These are phyloP conservation scores for Wickerhamomyces tratensis DNA, from an alignment of 805 yeast genomes.

Conservation along the genomic window DNA sequence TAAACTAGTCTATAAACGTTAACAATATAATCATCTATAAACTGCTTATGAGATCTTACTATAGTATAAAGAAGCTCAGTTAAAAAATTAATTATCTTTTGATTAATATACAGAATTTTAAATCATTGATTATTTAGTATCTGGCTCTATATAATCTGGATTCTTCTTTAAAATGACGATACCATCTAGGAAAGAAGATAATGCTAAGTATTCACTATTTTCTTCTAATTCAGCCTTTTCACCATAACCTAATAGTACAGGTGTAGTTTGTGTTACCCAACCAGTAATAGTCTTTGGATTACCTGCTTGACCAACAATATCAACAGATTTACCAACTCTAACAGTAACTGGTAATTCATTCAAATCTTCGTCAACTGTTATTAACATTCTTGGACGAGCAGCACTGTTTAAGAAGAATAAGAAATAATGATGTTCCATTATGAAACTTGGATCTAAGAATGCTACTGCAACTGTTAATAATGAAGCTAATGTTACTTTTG, in stretches of 20 bases:
- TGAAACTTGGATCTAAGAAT: conserved; percentile 78
- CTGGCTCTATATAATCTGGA: conserved; percentile 70
- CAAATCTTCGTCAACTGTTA: conserved; percentile 86
- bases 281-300: conserved; percentile 98
- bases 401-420: conserved; percentile 83
- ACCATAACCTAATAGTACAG: conserved; percentile 86
- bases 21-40: too few relatives aligned
- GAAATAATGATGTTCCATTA: conserved; percentile 73
- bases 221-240: conserved; percentile 93
- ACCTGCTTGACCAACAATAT: conserved; percentile 98
- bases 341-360: conserved; percentile 83
- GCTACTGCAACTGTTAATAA: conserved; percentile 77
- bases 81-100: too few relatives aligned
- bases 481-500: conserved; percentile 86
- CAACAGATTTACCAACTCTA: conserved; percentile 98
- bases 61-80: too few relatives aligned
- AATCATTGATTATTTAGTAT: conserved; percentile 11
- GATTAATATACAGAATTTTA: too few relatives aligned
- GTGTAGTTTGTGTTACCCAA: conserved; percentile 98
- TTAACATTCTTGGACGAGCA: conserved; percentile 83
- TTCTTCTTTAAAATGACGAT: conserved; percentile 87
- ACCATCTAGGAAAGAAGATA: conserved; percentile 81
- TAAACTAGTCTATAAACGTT: too few relatives aligned
- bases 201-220: conserved; percentile 81
- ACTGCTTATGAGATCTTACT: too few relatives aligned